Conservation (phyloP, 2,329 filamentous ascomycete genomes). For the Xylariales sp. region DNA sequence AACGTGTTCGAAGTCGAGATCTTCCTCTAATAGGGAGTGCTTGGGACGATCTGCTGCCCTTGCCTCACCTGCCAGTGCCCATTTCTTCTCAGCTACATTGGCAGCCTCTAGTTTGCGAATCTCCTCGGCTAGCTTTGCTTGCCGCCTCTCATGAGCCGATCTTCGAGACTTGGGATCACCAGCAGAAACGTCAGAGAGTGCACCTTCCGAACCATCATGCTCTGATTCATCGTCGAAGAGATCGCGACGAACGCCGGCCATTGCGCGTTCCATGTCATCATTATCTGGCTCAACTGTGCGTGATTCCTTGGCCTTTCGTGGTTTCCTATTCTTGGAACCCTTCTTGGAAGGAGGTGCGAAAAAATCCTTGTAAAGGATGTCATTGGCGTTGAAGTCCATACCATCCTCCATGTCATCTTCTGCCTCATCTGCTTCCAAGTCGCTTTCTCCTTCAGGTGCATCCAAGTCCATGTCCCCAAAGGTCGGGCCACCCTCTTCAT, state of each 20-base stretch:
- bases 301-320: slow-evolving; percentile 34
- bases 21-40: slow-evolving; percentile 90
- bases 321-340: slow-evolving; percentile 50
- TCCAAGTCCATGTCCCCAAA: slow-evolving; percentile 77
- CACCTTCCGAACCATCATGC: slow-evolving; percentile 59
- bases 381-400: slow-evolving; percentile 67
- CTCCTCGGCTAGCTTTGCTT: slow-evolving; percentile 81
- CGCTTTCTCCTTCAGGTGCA: slow-evolving; percentile 63
- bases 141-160: slow-evolving; percentile 81
- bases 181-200: slow-evolving; percentile 60
- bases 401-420: slow-evolving; percentile 54
- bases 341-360: slow-evolving; percentile 82
- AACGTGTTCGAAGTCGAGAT: slow-evolving; percentile 90
- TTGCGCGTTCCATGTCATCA: slow-evolving; percentile 73
- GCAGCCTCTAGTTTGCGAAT: slow-evolving; percentile 87
- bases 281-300: slow-evolving; percentile 44
- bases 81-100: slow-evolving; percentile 84
- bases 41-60: slow-evolving; percentile 74
- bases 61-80: slow-evolving; percentile 87
- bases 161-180: slow-evolving; percentile 67
- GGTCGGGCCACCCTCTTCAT: slow-evolving; percentile 74
- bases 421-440: slow-evolving; percentile 56
- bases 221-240: slow-evolving; percentile 78
- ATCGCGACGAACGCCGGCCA: slow-evolving; percentile 82
- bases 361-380: slow-evolving; percentile 88